Evolutionary conservation across 2,329 filamentous ascomycete genomes (phyloP), one percentile per base, ranked within the genome.

Genomic region (Polychaeton citri): DNA sequence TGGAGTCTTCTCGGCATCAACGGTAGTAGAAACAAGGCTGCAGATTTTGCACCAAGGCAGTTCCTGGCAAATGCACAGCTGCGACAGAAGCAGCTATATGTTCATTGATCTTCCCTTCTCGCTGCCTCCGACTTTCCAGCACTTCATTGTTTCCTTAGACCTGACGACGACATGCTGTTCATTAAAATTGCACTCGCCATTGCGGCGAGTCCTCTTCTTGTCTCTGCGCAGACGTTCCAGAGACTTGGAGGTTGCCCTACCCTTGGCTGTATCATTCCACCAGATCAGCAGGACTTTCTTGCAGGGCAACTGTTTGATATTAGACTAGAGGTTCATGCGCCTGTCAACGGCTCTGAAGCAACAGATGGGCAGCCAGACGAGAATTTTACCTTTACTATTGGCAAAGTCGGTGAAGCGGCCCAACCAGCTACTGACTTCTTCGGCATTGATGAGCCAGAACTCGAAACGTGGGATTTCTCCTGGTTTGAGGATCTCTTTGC

Each of bases 231-330:
- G 54, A 68, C 66, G n/a, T 72, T 67, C 51, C 68, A 69, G 48
- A 61, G 71, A 37, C 57, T 74, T 19, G 69, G 69, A 43, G 61
- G 65, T 37, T 74, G 71, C 49, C 71, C 71, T 20, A 65, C 62
- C 4, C 54, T 75, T 37, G 71, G 71, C 51, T 60, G 43, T 51
- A 61, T 75, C 38, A 67, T 74, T 38, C 71, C 71, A 33, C 72
- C 72, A 15, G 71, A 74, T 44, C 69, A 74, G 62, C 76, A 79
- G 44, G 83, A 90, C 51, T 90, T 90, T 62, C 70, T 92, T 2
- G 77, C 83, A 4, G 83, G 83, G 9, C 83, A 90, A 61, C 79
- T 74, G 56, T 90, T 90, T 52, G 84, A 90, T 54, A 77, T 92
- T 43, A 78, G 83, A 40, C 71, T 88, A 40, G 83, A 90, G 57